A percentile compares a stretch with the other conserved stretches of the same genome.
These are phyloP conservation scores for Helianthus tuberosus DNA, from an alignment of 129 eudicot genomes.

Conservation along the genomic window DNA sequence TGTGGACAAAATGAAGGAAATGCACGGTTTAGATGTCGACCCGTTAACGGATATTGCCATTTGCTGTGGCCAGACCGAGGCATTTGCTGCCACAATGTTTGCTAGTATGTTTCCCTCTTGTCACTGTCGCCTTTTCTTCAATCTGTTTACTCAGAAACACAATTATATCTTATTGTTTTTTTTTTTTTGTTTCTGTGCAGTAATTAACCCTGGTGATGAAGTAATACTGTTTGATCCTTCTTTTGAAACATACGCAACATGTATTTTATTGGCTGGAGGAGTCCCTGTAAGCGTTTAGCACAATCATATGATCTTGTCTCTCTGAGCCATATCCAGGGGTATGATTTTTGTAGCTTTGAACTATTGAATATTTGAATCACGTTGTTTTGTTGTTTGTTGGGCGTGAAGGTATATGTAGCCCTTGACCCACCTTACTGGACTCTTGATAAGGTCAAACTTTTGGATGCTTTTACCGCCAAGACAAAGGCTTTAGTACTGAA, in stretches of 20 bases:
- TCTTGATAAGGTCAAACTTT: constrained; percentile 57
- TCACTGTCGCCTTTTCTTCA: neutral
- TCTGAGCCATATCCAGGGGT: neutral
- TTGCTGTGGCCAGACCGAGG: constrained; percentile 98
- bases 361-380: neutral
- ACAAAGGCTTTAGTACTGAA: constrained; percentile 88
- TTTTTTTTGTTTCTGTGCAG: constrained; percentile 39
- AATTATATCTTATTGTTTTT: neutral
- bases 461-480: constrained; percentile 58
- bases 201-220: constrained; percentile 92
- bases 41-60: constrained; percentile 81
- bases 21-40: constrained; percentile 71
- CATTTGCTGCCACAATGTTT: constrained; percentile 90
- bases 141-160: neutral
- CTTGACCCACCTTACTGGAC: constrained; percentile 92
- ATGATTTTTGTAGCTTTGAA: neutral
- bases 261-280: constrained; percentile 92
- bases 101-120: constrained; percentile 59
- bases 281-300: constrained; percentile 67
- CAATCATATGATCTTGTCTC: constrained; percentile 5
- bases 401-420: constrained; percentile 71
- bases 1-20: constrained; percentile 58
- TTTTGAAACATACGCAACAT: constrained; percentile 80
- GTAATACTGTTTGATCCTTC: constrained; percentile 89
- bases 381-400: neutral